Evolutionary conservation across 2,329 filamentous ascomycete species (phyloP).

Genomic region (Intubia oerlemansii): DNA sequence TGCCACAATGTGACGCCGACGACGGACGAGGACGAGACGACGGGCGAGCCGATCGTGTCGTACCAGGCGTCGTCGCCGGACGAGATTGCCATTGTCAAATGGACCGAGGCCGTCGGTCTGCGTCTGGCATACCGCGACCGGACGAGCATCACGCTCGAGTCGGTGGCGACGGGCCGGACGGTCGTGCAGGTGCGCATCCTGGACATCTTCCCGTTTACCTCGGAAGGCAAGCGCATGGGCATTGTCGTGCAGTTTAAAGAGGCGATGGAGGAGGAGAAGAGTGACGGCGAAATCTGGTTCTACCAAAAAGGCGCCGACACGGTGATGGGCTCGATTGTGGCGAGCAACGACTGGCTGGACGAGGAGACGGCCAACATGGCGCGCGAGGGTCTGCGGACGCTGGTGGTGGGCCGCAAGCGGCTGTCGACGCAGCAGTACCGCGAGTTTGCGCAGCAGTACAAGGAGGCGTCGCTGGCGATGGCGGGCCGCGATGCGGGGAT

Average conservation of each 20-base stretch:
- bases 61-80: conserved; percentile 97
- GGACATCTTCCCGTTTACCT: conserved; percentile 93
- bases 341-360: conserved; percentile 93
- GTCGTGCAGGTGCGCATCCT: conserved; percentile 76
- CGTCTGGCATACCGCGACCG: conserved; percentile 71
- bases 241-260: conserved; percentile 77
- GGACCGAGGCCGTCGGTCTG: conserved; percentile 83
- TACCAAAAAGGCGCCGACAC: conserved; percentile 97
- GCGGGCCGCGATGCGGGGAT: conserved; percentile 63
- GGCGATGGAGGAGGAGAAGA: conserved; percentile 12
- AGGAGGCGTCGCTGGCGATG: conserved; percentile 62
- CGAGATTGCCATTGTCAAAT: conserved; percentile 92
- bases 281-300: conserved; percentile 78
- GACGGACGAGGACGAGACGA: conserved; percentile 44
- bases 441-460: conserved; percentile 55
- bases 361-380: conserved; percentile 99
- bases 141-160: conserved; percentile 65
- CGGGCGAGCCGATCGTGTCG: conserved; percentile 54
- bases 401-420: conserved; percentile 85
- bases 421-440: conserved; percentile 60
- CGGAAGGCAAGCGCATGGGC: conserved; percentile 94
- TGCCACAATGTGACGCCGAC: conserved; percentile 97
- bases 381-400: conserved; percentile 76
- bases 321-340: conserved; percentile 91
- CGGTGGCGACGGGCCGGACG: conserved; percentile 46